Percentiles rank a stretch among this genome's conserved stretches.
Evolutionary conservation across 1,139 yeast genomes (phyloP).

Genomic region (Debaryomyces robertsiae): DNA sequence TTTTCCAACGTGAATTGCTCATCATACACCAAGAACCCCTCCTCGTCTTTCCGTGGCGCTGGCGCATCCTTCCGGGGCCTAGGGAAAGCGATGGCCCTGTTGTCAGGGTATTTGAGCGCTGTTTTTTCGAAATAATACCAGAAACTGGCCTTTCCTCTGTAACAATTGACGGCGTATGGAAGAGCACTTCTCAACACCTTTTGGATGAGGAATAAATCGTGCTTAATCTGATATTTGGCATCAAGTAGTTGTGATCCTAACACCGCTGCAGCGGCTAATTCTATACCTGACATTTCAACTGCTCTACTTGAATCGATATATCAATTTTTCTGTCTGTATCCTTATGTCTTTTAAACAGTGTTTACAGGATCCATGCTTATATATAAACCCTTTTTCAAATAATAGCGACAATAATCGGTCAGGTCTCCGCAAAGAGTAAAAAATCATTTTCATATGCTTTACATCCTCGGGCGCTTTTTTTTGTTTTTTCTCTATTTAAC

Average conservation of each 20-base stretch:
- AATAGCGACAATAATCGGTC: too few relatives aligned
- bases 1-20: conserved; percentile 59
- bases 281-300: conserved; percentile 35
- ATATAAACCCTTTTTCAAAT: too few relatives aligned
- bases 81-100: conserved; percentile 63
- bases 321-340: background rate
- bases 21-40: conserved; percentile 48
- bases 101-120: conserved; percentile 53
- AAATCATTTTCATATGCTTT: too few relatives aligned
- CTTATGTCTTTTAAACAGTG: too few relatives aligned
- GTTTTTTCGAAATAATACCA: conserved; percentile 67
- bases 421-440: too few relatives aligned
- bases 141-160: conserved; percentile 55
- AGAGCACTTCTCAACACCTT: conserved; percentile 43
- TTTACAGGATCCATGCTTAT: too few relatives aligned
- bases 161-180: conserved; percentile 46
- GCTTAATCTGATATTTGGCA: conserved; percentile 53
- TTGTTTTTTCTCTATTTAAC: too few relatives aligned
- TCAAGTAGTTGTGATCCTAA: conserved; percentile 52
- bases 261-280: conserved; percentile 47
- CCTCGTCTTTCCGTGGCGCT: conserved; percentile 26
- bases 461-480: too few relatives aligned
- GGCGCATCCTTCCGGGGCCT: conserved; percentile 49
- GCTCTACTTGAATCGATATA: background rate
- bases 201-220: conserved; percentile 54